phyloP scores from a whole-genome alignment of 345 rosid genomes.

The Sonneratia caseolaris region DNA sequence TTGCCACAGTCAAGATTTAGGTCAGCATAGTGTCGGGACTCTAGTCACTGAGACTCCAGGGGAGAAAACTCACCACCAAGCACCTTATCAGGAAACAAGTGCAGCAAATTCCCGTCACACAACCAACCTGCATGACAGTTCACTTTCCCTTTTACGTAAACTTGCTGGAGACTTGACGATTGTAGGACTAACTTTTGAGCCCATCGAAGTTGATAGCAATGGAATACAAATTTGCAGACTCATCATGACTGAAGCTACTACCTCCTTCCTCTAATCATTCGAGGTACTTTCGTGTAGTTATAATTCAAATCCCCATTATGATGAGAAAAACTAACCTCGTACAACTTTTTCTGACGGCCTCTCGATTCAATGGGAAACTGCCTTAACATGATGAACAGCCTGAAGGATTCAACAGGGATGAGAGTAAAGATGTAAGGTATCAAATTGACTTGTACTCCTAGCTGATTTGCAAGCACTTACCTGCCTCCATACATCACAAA shows the following conservation, averaged over 20 bases:
- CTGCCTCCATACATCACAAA: constrained; percentile 82
- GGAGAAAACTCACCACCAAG: constrained; percentile 38
- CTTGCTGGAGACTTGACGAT: neutral
- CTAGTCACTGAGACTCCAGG: neutral
- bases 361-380: constrained; percentile 82
- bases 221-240: too few species aligned
- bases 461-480: constrained; percentile 14
- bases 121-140: constrained; percentile 50
- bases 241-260: too few species aligned
- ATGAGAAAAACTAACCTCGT: constrained; percentile 40
- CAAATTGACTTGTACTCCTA: neutral
- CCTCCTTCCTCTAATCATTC: too few species aligned
- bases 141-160: neutral
- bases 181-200: neutral
- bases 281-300: neutral
- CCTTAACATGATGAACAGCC: constrained; percentile 72
- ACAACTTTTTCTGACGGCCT: constrained; percentile 74
- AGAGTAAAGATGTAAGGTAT: neutral
- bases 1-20: neutral
- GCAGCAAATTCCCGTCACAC: constrained; percentile 60
- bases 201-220: fast-evolving
- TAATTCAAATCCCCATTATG: neutral
- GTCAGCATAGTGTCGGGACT: neutral
- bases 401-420: constrained; percentile 2
- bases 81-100: constrained; percentile 75